Evolutionary conservation across 257 asterid genomes (phyloP), one percentile per base, ranked within the genome.

Genomic region (Galeopsis tetrahit): DNA sequence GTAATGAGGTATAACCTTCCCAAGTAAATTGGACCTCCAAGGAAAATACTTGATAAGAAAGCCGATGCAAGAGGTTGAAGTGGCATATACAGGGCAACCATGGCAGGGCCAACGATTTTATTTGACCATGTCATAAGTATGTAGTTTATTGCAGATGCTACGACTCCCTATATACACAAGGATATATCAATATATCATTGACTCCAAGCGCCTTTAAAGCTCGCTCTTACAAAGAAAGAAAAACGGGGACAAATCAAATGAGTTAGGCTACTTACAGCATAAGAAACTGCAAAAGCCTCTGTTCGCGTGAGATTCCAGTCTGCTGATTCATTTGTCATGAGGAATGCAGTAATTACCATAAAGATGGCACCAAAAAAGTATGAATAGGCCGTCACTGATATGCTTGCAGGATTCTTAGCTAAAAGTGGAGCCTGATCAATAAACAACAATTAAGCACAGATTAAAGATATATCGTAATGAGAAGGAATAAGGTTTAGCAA

Each of bases 11-110:
- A 66, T 63, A 51, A 89, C 99, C 99, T 92, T 87, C 99, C 99
- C 75, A 92, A 79, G 82, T 90, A 95, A 78, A 95, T 87, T 14
- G 96, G 89, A 85, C 97, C 92, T 62, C 96, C 97, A 1, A 95
- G 92, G 83, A 95, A 92, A 74, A 95, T 67, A 70, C 89, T 83
- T 13, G 99, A 90, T 65, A 95, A 75, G 77, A 95, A 84, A 4
- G 96, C 90, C 31, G 99, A 86, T n/a, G 87, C 90, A 72, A 87
- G 96, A 58, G 99, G 99, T 80, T 95, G 98, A 62, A 95, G 93
- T 0, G 98, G 99, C 74, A 74, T 87, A 73, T 95, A 95, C 46
- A 95, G 78, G 71, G 99, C 89, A 77, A 95, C 99, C 81, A 92
- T 73, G 51, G 99, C 78, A 33, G 99, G 99, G 66, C 99, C 98